phyloP scores from a whole-genome alignment of 306 rosid species.

The Dalbergia cultrata region DNA sequence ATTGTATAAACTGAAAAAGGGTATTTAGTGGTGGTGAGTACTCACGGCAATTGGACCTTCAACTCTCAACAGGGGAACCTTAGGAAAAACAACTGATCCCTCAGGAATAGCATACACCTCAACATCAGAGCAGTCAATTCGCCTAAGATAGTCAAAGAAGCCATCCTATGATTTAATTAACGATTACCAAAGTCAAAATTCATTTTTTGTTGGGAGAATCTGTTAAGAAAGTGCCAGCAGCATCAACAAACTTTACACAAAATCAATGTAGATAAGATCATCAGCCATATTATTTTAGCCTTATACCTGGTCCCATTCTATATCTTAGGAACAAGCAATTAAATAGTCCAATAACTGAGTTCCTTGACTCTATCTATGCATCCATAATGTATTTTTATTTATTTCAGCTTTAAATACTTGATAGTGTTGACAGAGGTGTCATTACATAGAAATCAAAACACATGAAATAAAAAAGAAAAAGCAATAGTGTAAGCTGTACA shows the following conservation, averaged over 20 bases:
- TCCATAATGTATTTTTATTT: not conserved
- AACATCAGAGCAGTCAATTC: slow-evolving; percentile 77
- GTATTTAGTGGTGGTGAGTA: slow-evolving; percentile 19
- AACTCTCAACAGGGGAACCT: slow-evolving; percentile 76
- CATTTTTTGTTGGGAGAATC: slow-evolving; percentile 19
- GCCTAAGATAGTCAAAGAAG: slow-evolving; percentile 78
- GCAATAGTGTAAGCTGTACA: not conserved
- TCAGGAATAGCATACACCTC: slow-evolving; percentile 78
- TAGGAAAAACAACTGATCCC: slow-evolving; percentile 90
- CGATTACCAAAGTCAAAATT: slow-evolving; percentile 18
- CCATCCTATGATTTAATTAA: slow-evolving; percentile 67
- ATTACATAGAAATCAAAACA: not conserved
- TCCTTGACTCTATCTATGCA: slow-evolving; percentile 20
- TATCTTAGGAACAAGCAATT: not conserved
- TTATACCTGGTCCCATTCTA: not conserved
- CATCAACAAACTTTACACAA: slow-evolving; percentile 29
- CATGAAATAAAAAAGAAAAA: not conserved
- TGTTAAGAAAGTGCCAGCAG: not conserved
- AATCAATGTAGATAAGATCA: slow-evolving; percentile 26
- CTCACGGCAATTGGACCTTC: slow-evolving; percentile 93
- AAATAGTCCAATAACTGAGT: slow-evolving; percentile 7
- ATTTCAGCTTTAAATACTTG: not conserved
- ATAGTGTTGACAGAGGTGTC: not conserved
- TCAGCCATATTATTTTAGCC: not conserved
- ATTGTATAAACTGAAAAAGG: not conserved